Base-by-base conservation (phyloP, 345 rosid genomes). In the Ceriops zippeliana region DNA sequence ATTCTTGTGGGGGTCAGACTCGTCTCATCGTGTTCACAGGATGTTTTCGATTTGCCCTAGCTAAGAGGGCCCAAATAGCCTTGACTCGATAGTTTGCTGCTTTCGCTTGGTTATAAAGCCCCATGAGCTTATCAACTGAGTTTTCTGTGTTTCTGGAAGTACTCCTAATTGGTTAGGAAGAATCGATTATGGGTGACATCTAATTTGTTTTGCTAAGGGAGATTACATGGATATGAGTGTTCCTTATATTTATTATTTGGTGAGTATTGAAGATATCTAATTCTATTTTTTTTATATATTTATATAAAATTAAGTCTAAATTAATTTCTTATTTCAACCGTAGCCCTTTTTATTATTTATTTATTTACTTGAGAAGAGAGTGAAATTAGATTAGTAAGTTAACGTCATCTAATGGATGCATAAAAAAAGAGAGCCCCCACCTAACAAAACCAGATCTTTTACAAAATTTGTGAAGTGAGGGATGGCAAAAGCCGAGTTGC, bases 401-500 rank as follows among this genome's bases (percentile, higher is more conserved):
- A 59, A 34, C 19, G 1, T 20, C 53, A 19, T 54, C 64, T 0
- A 11, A 42, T 13, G 49, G 16, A 2, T 53, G 20, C 13, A 24
- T 76, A 75, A 82, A 78, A 78, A 80, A 82, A 78, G 82, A 79
- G 69, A 77, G 83, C 76, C 87, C 78, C 86, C 90, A 87, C 90
- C 76, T 54, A 70, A 78, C 75, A 73, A 75, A 76, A 77, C 76
- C 70, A 78, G 67, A 69, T 57, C 22, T 54, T 81, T 80, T 81
- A 73, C 63, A 76, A 83, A 84, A 82, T 74, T 73, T 74, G 79
- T 72, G 30, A 27, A 32, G 49, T 11, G 21, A 57, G 32, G 52
- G 10, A 37, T 30, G 27, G 46, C 60, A 83, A 84, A 86, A 86
- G 90, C 87, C 83, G 88, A 82, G 83, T 78, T 81, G 89, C 89